phyloP scores from a whole-genome alignment of 306 rosid species.

The Canavalia ensiformis region DNA sequence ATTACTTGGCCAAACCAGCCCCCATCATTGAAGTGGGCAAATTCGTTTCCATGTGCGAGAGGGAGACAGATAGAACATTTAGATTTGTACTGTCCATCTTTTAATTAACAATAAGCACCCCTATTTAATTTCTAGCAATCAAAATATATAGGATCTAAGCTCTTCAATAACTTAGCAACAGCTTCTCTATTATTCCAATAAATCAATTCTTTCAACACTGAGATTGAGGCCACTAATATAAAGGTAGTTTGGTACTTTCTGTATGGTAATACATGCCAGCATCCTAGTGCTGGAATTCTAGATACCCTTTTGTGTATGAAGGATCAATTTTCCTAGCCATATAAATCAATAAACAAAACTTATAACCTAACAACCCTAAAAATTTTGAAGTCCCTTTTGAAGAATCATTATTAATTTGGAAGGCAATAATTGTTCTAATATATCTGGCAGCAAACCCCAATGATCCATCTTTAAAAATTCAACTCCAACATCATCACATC shows the following conservation, averaged over 20 bases:
- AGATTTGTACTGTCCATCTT: not conserved
- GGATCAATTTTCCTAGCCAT: not conserved
- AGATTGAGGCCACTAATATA: slow-evolving; percentile 4
- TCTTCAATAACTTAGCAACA: slow-evolving; percentile 12
- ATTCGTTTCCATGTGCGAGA: slow-evolving; percentile 4
- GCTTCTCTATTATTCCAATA: not conserved
- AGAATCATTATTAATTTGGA: slow-evolving; percentile 14
- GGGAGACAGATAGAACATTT: slow-evolving; percentile 36
- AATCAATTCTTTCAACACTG: not conserved
- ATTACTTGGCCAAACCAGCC: slow-evolving; percentile 62
- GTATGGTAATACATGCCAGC: slow-evolving; percentile 4
- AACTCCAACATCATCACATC: not conserved
- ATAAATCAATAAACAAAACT: not conserved
- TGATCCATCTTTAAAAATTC: slow-evolving; percentile 16
- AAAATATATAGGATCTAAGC: not conserved
- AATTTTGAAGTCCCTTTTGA: not conserved
- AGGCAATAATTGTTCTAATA: slow-evolving; percentile 17
- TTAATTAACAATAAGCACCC: slow-evolving; percentile 12
- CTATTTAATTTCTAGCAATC: slow-evolving; percentile 3
- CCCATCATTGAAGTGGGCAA: slow-evolving; percentile 44
- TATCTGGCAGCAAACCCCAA: not conserved
- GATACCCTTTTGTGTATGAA: slow-evolving; percentile 2
- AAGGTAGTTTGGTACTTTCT: not conserved
- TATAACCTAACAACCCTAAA: slow-evolving; percentile 1
- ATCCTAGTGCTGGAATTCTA: slow-evolving; percentile 5